Percentiles rank a stretch among this genome's conserved stretches.
phyloP scores from a whole-genome alignment of 176 grass and related monocot species.

The Phoenix dactylifera region DNA sequence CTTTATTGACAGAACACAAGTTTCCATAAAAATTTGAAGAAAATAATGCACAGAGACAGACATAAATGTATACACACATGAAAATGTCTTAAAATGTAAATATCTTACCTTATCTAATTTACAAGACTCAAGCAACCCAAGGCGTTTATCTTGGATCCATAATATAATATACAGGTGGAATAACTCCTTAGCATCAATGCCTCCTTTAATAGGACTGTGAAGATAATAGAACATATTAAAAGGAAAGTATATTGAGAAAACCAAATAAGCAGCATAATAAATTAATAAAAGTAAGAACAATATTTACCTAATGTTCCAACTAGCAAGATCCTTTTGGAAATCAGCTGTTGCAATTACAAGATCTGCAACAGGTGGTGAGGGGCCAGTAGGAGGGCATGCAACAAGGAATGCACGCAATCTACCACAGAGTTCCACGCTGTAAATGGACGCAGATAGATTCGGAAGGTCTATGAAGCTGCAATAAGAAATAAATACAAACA shows the following conservation, averaged over 20 bases:
- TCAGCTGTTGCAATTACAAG: conserved; percentile 84
- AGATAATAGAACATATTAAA: conserved; percentile 6
- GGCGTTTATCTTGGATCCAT: conserved; percentile 96
- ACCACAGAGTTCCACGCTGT: conserved; percentile 69
- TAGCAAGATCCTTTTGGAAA: conserved; percentile 89
- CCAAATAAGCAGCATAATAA: conserved; percentile 4
- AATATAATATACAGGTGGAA: conserved; percentile 97
- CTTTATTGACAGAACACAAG: too few species aligned
- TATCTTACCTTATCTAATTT: conserved; percentile 71
- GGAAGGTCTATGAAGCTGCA: conserved; percentile 87
- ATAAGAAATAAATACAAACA: conserved; percentile 5
- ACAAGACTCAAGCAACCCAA: conserved; percentile 73
- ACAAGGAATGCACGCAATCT: conserved; percentile 85
- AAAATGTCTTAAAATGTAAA: too few species aligned
- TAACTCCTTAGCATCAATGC: conserved; percentile 93
- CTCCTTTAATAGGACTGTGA: conserved; percentile 63
- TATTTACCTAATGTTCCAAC: conserved; percentile 89
- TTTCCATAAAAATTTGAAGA: too few species aligned
- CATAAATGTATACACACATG: too few species aligned
- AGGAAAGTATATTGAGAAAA: conserved; percentile 1
- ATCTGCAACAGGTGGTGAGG: conserved; percentile 81
- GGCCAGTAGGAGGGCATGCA: conserved; percentile 78
- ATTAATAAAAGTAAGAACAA: neutral
- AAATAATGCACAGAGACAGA: too few species aligned
- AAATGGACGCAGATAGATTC: conserved; percentile 74